phyloP scores from a whole-genome alignment of 768 basidiomycete genomes.

The Mrakia blollopis region DNA sequence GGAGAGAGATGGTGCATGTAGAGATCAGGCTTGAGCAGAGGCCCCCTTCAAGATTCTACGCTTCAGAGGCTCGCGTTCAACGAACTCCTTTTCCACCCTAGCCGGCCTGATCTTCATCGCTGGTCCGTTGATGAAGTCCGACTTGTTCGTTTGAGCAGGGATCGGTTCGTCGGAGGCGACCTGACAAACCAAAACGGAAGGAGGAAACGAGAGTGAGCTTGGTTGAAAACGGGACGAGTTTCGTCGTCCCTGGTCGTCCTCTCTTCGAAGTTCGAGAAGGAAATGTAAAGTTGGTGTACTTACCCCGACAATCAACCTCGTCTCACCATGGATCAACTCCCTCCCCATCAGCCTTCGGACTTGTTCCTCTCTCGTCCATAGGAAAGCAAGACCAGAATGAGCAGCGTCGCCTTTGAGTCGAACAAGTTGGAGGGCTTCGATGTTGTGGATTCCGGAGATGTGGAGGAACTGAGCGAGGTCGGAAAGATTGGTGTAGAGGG shows the following conservation, averaged over 20 bases:
- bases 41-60: no score
- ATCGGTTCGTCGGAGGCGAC: constrained; percentile 2
- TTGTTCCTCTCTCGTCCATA: neutral
- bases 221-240: neutral
- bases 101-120: neutral
- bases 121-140: neutral
- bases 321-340: neutral
- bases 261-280: no score
- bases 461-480: constrained; percentile 1
- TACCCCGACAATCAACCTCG: neutral
- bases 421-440: constrained; percentile 10
- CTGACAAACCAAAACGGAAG: neutral
- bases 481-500: neutral
- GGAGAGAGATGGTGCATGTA: no score
- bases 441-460: neutral
- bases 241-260: no score
- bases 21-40: no score
- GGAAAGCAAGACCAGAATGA: neutral
- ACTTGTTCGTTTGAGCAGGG: neutral
- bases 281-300: no score
- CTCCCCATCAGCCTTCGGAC: neutral
- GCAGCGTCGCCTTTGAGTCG: neutral
- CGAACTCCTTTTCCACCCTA: no score
- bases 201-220: neutral
- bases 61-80: no score